These are phyloP conservation scores for Puccinia horiana DNA, from an alignment of 1,284 basidiomycete species.

Conservation along the genomic window DNA sequence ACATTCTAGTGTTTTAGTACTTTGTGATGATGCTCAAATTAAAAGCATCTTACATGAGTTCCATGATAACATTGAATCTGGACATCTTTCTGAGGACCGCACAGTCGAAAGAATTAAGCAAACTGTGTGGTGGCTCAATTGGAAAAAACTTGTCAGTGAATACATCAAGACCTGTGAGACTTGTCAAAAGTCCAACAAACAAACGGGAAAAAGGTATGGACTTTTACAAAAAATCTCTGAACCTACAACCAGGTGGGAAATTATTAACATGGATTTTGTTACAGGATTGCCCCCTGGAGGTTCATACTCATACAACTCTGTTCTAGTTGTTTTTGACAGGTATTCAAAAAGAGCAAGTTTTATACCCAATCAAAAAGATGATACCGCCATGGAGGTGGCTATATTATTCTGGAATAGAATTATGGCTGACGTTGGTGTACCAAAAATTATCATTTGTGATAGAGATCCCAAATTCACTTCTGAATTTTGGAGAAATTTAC, in stretches of 20 bases:
- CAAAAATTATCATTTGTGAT: slow-evolving; percentile 55
- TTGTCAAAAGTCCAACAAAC: slow-evolving; percentile 21
- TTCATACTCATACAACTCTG: neutral
- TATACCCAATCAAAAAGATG: slow-evolving; percentile 25
- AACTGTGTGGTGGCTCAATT: slow-evolving; percentile 2
- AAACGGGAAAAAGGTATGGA: too few relatives aligned
- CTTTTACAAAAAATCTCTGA: neutral
- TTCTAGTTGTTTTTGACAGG: slow-evolving; percentile 2
- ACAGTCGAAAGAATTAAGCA: neutral
- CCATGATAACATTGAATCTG: neutral
- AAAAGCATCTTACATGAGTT: neutral
- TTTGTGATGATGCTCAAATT: neutral
- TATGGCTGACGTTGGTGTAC: slow-evolving; percentile 56
- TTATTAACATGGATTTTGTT: too few relatives aligned
- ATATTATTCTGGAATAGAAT: slow-evolving; percentile 14
- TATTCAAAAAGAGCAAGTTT: slow-evolving; percentile 1
- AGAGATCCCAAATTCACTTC: slow-evolving; percentile 2
- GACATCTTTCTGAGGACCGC: slow-evolving; percentile 16
- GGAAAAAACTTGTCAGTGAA: neutral
- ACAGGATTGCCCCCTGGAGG: too few relatives aligned
- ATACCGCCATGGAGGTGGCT: slow-evolving; percentile 4
- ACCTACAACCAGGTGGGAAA: neutral
- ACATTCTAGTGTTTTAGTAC: neutral
- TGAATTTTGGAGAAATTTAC: neutral
- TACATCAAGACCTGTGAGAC: neutral